These are phyloP conservation scores for Niebla homalea DNA, from an alignment of 495 filamentous ascomycete species.

Conservation along the genomic window DNA sequence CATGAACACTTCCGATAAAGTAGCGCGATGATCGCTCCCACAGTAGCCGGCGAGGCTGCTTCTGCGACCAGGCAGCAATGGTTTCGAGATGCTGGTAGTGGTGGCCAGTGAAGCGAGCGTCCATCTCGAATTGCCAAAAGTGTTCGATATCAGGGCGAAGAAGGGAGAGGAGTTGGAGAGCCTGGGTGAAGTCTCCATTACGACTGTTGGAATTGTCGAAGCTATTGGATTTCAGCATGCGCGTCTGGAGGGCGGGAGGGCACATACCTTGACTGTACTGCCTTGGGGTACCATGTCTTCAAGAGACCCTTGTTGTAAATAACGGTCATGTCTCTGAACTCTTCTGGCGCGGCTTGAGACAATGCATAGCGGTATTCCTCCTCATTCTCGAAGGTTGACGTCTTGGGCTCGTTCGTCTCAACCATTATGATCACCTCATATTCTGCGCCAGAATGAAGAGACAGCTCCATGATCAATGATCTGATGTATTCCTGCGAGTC, in stretches of 20 bases:
- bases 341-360: slow-evolving; percentile 41
- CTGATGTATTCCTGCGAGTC: slow-evolving; percentile 62
- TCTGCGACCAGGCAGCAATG: slow-evolving; percentile 41
- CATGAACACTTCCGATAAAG: slow-evolving; percentile 54
- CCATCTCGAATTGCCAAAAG: slow-evolving; percentile 68
- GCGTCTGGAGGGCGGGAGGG: neutral
- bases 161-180: slow-evolving; percentile 42
- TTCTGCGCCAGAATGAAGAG: slow-evolving; percentile 58
- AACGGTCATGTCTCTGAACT: slow-evolving; percentile 53
- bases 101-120: slow-evolving; percentile 57
- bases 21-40: slow-evolving; percentile 66
- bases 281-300: slow-evolving; percentile 42
- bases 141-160: slow-evolving; percentile 59
- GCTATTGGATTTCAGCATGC: neutral
- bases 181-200: slow-evolving; percentile 16
- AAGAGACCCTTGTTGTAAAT: slow-evolving; percentile 52
- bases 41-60: slow-evolving; percentile 51
- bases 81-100: slow-evolving; percentile 56
- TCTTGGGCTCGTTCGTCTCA: slow-evolving; percentile 42
- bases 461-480: slow-evolving; percentile 59
- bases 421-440: slow-evolving; percentile 67
- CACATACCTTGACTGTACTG: slow-evolving; percentile 19
- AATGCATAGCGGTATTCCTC: slow-evolving; percentile 40
- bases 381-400: slow-evolving; percentile 42
- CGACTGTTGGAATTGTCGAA: neutral